Evolutionary conservation across 1,139 yeast genomes (phyloP).

Genomic region (Debaryomycetaceae sp.): DNA sequence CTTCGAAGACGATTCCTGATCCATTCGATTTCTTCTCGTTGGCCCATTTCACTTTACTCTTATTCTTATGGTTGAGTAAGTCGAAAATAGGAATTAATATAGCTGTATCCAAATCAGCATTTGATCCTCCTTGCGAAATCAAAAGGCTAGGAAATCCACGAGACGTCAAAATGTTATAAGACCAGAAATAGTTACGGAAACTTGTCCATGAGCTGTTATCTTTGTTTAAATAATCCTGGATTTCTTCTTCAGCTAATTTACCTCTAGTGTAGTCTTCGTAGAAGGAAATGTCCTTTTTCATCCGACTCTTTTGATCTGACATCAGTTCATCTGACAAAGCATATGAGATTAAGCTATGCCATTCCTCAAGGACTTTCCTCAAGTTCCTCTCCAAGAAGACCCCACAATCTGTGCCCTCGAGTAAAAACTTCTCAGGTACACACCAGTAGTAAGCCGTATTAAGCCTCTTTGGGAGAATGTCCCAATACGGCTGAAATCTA

Average conservation of each 20-base stretch:
- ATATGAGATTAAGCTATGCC: constrained; percentile 5
- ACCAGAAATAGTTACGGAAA: constrained; percentile 8
- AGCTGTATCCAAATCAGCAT: constrained; percentile 4
- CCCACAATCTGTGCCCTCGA: constrained; percentile 6
- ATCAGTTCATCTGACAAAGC: not conserved
- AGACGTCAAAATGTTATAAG: constrained; percentile 7
- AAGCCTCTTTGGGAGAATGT: constrained; percentile 6
- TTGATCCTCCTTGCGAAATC: not conserved
- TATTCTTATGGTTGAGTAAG: constrained; percentile 8
- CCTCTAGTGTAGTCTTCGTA: constrained; percentile 1
- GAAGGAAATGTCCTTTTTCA: constrained; percentile 3
- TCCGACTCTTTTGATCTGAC: not conserved
- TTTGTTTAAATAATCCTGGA: constrained; percentile 3
- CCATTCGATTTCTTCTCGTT: not conserved
- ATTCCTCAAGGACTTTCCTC: constrained; percentile 5
- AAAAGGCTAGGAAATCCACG: constrained; percentile 10
- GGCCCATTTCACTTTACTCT: constrained; percentile 6
- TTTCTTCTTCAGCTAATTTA: not conserved
- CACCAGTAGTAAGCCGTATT: constrained; percentile 7
- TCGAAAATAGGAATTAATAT: constrained; percentile 7
- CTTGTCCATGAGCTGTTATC: constrained; percentile 7
- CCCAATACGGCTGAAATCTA: constrained; percentile 5
- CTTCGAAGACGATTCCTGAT: constrained; percentile 2
- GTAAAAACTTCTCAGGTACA: constrained; percentile 3
- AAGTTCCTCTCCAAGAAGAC: constrained; percentile 5